Percentiles rank a stretch among this genome's conserved stretches.
These are phyloP conservation scores for Bromus sterilis DNA, from an alignment of 176 grass and related monocot species.

Conservation along the genomic window DNA sequence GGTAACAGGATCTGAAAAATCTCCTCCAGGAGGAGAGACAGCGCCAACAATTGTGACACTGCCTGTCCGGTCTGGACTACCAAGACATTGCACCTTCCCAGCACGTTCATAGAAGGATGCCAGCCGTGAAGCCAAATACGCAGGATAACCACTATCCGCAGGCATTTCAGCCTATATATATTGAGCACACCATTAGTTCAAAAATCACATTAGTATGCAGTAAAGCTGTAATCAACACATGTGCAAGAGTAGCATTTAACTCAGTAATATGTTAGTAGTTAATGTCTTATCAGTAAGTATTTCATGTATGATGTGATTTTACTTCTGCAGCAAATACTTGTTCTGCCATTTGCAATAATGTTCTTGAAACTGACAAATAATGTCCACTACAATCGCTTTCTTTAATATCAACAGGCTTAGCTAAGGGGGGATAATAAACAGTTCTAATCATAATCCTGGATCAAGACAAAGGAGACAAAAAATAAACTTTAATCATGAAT, in stretches of 20 bases:
- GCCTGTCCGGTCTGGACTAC: slow-evolving; percentile 80
- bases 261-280: neutral
- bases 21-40: slow-evolving; percentile 96
- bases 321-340: neutral
- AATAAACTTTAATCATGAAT: neutral
- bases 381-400: neutral
- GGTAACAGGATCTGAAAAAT: slow-evolving; percentile 98
- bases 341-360: neutral
- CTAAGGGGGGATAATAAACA: neutral
- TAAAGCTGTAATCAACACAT: neutral
- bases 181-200: slow-evolving; percentile 19
- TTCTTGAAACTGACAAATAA: neutral
- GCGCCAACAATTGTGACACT: slow-evolving; percentile 99
- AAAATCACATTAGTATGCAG: neutral
- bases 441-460: neutral
- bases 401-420: neutral
- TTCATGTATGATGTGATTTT: slow-evolving; percentile 7
- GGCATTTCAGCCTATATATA: slow-evolving; percentile 94
- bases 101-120: slow-evolving; percentile 99
- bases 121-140: slow-evolving; percentile 91
- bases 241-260: neutral
- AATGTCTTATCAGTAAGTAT: neutral
- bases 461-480: neutral
- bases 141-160: slow-evolving; percentile 98
- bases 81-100: slow-evolving; percentile 96